Conservation (phyloP, 805 yeast genomes). For the Sugiyamaella smithiae region DNA sequence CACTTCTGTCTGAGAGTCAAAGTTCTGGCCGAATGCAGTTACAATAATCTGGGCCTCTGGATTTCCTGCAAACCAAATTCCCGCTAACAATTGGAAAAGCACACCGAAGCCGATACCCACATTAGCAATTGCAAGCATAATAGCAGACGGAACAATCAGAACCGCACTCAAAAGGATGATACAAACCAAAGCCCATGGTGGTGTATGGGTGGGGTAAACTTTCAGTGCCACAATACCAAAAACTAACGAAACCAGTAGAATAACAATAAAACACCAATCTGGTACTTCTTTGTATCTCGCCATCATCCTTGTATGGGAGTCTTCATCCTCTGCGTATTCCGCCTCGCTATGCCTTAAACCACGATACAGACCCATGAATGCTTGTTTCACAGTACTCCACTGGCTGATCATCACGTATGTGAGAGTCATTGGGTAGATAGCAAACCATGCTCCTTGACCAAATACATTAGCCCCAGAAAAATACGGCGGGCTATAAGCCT, state of each 20-base stretch:
- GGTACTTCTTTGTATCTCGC: constrained; percentile 63
- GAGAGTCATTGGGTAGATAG: constrained; percentile 54
- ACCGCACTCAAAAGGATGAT: constrained; percentile 51
- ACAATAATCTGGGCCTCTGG: constrained; percentile 52
- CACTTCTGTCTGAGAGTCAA: constrained; percentile 60
- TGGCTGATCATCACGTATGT: constrained; percentile 34
- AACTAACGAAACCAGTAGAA: constrained; percentile 43
- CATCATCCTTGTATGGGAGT: constrained; percentile 40
- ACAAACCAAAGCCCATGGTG: constrained; percentile 60
- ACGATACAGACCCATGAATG: constrained; percentile 5
- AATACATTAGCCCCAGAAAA: constrained; percentile 48
- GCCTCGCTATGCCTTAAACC: constrained; percentile 41
- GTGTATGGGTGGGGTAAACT: constrained; percentile 47
- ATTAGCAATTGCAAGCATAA: constrained; percentile 60
- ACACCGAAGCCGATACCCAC: constrained; percentile 57
- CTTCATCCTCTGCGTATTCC: constrained; percentile 43
- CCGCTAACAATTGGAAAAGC: constrained; percentile 60
- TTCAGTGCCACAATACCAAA: constrained; percentile 44
- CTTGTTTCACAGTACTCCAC: constrained; percentile 23
- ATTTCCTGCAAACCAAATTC: constrained; percentile 62
- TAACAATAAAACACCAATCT: constrained; percentile 63
- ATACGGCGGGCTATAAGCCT: constrained; percentile 64
- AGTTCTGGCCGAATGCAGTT: constrained; percentile 41
- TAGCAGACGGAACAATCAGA: constrained; percentile 58
- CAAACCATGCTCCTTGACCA: constrained; percentile 54